Evolutionary conservation across 2,329 filamentous ascomycete species (phyloP), one percentile per base, ranked within the genome.

Genomic region (Hypoxylon sp.): DNA sequence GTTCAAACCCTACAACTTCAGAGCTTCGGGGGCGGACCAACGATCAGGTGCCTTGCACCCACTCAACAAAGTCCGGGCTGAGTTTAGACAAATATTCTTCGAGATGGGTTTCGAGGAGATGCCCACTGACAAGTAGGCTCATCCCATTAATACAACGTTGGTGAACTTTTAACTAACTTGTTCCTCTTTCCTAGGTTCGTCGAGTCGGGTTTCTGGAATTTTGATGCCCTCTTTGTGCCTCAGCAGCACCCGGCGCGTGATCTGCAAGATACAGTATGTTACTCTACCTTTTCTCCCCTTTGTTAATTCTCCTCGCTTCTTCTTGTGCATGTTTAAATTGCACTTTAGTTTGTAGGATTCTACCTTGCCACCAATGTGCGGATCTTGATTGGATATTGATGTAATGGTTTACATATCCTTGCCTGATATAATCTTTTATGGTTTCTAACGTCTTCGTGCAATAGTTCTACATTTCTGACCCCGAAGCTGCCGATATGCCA

Each of bases 81-180:
- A 98, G 82, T 97, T 99, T 87, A 70, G 70, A 25, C 69, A 96
- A 78, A 98, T 99, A 79, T 99, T 99, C 89, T 98, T 99, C 82
- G 94, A 97, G 79, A 97, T 97, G 90, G 96, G 95, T 58, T 99
- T 98, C 84, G 91, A 95, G 76, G 96, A 99, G 85, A 98, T 99
- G 96, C 93, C 94, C 13, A 98, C 95, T 53, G 69, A 68, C 49
- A 68, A 70, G 60, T 76, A 72, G 2, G 67, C 36, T 23, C 3
- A 23, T 25, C 1, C 11, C 13, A 32, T n/a, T n/a, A 13, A 17
- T 2, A 28, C 11, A 45, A 0, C 3, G 11, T 23, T 36, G 3
- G 19, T 23, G 14, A 13, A 7, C 2, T 28, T 11, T 38, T 38
- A 23, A 30, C 55, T 71, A 62, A 69, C 30, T 11, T 57, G 4